A percentile compares a stretch with the other conserved stretches of the same genome.
Evolutionary conservation across 2,329 filamentous ascomycete genomes (phyloP).

Genomic region (Colletotrichum karsti): DNA sequence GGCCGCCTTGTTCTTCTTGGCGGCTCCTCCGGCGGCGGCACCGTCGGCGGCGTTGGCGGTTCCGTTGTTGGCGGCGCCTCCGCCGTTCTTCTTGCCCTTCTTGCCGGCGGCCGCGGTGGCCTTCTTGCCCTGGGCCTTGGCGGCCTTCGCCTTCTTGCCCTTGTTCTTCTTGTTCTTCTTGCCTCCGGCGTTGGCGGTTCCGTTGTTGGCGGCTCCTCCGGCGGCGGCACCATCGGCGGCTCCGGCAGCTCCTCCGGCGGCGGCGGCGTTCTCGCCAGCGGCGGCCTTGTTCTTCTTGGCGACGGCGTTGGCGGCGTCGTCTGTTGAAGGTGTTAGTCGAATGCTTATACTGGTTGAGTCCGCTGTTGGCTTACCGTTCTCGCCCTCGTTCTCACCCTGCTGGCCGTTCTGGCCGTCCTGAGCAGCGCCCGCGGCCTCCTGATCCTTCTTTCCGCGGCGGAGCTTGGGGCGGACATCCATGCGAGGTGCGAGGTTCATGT

Average conservation of each 20-base stretch:
- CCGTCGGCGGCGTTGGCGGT: background rate
- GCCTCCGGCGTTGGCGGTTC: conserved; percentile 12
- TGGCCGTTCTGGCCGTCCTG: background rate
- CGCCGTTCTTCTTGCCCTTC: background rate
- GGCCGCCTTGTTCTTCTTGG: background rate
- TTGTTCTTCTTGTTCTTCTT: background rate
- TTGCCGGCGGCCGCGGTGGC: background rate
- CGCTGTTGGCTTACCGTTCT: background rate
- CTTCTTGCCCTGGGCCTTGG: too few relatives aligned
- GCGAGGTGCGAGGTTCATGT: background rate
- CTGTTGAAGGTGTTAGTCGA: background rate
- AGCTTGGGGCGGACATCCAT: conserved; percentile 10
- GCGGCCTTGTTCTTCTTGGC: background rate
- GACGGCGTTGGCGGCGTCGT: background rate
- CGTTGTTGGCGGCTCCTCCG: conserved; percentile 19
- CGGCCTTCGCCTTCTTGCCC: too few relatives aligned
- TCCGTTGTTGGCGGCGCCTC: conserved; percentile 1
- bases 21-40: background rate
- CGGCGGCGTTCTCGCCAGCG: background rate
- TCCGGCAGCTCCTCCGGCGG: background rate
- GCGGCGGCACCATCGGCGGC: background rate
- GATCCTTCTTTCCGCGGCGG: conserved; percentile 2
- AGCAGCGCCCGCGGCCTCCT: background rate
- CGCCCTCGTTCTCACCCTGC: background rate
- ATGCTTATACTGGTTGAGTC: background rate